These are phyloP conservation scores for Mycocentrospora acerina DNA, from an alignment of 2,329 filamentous ascomycete genomes.

Conservation along the genomic window DNA sequence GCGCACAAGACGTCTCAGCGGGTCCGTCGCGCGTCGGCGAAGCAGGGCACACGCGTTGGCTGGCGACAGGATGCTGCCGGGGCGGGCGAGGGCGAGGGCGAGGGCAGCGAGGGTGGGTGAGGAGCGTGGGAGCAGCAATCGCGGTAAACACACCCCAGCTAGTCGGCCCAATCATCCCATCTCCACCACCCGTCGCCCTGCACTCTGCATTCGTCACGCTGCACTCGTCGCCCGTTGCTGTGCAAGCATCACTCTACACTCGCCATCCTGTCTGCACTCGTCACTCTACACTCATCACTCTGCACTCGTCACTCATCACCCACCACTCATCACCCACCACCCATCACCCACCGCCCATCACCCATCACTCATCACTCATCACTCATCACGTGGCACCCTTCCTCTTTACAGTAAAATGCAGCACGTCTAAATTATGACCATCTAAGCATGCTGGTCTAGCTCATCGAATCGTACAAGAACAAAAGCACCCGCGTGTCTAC, in stretches of 20 bases:
- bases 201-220: not conserved
- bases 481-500: no score
- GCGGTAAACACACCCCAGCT: conserved; percentile 41
- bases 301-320: no score
- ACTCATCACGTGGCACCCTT: no score
- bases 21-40: conserved; percentile 20
- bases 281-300: not conserved
- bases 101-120: conserved; percentile 26
- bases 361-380: no score
- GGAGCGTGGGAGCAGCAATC: conserved; percentile 26
- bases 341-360: no score
- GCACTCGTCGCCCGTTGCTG: no score
- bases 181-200: conserved; percentile 20
- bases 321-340: no score
- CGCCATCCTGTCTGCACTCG: not conserved
- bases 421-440: not conserved
- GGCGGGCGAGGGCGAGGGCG: conserved; percentile 16
- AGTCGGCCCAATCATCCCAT: conserved; percentile 41
- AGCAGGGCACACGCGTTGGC: conserved; percentile 30
- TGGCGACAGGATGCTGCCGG: conserved; percentile 13
- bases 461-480: no score
- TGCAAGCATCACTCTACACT: no score
- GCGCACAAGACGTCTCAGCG: conserved; percentile 12
- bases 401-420: no score
- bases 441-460: not conserved